These are phyloP conservation scores for Graphilbum ipis-grandicollis DNA, from an alignment of 2,329 filamentous ascomycete genomes.

Conservation along the genomic window DNA sequence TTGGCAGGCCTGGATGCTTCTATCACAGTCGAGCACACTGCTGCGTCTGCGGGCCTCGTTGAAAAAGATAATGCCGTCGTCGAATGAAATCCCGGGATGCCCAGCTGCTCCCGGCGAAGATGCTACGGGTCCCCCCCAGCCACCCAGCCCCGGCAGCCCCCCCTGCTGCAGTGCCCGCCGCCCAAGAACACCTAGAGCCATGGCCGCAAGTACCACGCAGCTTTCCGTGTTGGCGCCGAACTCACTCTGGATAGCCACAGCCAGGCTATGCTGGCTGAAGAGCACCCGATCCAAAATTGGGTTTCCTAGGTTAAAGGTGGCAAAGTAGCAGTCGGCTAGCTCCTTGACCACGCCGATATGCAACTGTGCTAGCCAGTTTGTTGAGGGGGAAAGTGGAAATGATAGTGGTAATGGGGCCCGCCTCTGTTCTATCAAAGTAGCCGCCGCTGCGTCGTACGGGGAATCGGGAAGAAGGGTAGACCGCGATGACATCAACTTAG, in stretches of 20 bases:
- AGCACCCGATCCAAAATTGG: slow-evolving; percentile 33
- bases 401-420: slow-evolving; percentile 21
- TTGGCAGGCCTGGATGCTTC: slow-evolving; percentile 30
- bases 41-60: slow-evolving; percentile 33
- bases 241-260: slow-evolving; percentile 26
- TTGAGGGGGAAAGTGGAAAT: slow-evolving; percentile 16
- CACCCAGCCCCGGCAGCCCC: too few relatives aligned
- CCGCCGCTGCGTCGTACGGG: slow-evolving; percentile 4
- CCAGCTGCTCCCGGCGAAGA: too few relatives aligned
- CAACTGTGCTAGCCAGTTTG: slow-evolving; percentile 26
- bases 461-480: background rate
- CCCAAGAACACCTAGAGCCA: slow-evolving; percentile 32
- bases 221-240: slow-evolving; percentile 34
- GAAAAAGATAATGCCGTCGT: slow-evolving; percentile 28
- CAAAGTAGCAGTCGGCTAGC: slow-evolving; percentile 33
- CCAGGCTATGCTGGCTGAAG: slow-evolving; percentile 31
- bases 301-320: slow-evolving; percentile 34
- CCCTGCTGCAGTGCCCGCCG: slow-evolving; percentile 30
- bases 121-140: too few relatives aligned
- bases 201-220: slow-evolving; percentile 29
- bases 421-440: slow-evolving; percentile 28
- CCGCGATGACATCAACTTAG: too few relatives aligned
- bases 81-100: too few relatives aligned
- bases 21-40: slow-evolving; percentile 14
- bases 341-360: slow-evolving; percentile 30